phyloP scores from a whole-genome alignment of 2,329 filamentous ascomycete genomes.

The Exophiala lecanii-corni region DNA sequence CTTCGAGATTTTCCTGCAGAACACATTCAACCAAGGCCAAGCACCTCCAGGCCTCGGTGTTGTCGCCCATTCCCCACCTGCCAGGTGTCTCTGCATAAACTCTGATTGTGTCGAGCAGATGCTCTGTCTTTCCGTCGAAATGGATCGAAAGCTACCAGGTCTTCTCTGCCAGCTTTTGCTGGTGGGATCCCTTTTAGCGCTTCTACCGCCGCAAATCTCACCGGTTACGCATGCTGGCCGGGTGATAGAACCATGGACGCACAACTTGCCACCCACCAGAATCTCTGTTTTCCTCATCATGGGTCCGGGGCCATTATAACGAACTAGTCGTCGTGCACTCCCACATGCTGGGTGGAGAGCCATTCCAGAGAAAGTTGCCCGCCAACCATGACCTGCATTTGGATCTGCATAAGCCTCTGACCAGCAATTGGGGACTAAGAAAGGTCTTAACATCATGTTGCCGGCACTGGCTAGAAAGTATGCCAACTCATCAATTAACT shows the following conservation, averaged over 20 bases:
- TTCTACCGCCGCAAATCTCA: constrained; percentile 11
- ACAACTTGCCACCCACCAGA: no score
- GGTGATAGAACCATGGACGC: constrained; percentile 5
- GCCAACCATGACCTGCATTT: constrained; percentile 19
- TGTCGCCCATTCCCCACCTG: constrained; percentile 17
- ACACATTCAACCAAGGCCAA: no score
- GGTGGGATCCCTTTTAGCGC: background rate
- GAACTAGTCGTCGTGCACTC: background rate
- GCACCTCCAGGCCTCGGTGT: background rate
- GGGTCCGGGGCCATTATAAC: no score
- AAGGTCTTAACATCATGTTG: constrained; percentile 21
- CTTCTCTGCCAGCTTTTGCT: background rate
- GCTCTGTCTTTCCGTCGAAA: constrained; percentile 6
- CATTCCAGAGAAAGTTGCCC: background rate
- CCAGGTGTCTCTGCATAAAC: constrained; percentile 15
- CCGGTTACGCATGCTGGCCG: constrained; percentile 18
- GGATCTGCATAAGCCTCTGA: constrained; percentile 20
- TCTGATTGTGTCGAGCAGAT: constrained; percentile 14
- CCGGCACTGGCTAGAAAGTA: constrained; percentile 25
- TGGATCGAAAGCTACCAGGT: background rate
- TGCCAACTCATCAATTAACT: constrained; percentile 28
- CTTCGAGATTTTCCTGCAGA: no score
- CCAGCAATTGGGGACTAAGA: constrained; percentile 18
- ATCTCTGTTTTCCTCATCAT: no score
- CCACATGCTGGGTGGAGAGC: constrained; percentile 10